Evolutionary conservation across 2,329 filamentous ascomycete species (phyloP), one percentile per base, ranked within the genome.

Genomic region (Fusarium siculi): DNA sequence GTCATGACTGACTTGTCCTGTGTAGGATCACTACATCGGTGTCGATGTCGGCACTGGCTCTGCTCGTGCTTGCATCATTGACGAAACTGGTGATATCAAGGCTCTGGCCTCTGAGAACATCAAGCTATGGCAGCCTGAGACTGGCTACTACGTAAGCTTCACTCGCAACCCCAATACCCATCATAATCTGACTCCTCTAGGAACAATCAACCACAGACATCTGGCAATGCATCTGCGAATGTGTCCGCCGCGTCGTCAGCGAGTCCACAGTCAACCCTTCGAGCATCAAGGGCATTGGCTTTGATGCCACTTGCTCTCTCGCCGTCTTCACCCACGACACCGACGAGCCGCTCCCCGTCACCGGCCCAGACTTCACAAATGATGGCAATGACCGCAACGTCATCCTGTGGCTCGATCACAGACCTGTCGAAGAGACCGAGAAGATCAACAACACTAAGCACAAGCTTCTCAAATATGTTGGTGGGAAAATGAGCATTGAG

Each of bases 171-270:
- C 23, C 23, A 16, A 15, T 12, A 6, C 7, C 9, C 28, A 8
- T 15, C 44, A 23, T 32, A 3, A 30, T 52, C 68, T 80, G 16
- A 76, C 54, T 30, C 32, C 9, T 44, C 23, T 66, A 86, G 95
- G 96, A 99, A 86, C 96, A 99, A 96, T 98, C 96, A 21, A 98
- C 96, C 0, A 93, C 91, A 56, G 94, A 99, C 82, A 99, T 99
- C 79, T 99, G 96, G 96, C 89, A 91, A 73, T 96, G 94, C 83
- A 97, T 99, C 81, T 97, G 95, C 85, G 88, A 90, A 68, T 96
- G 94, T 46, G 94, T 98, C 42, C 92, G 95, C 78, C 89, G 91
- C 58, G 94, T 95, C 49, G 89, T 98, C 78, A 89, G 88, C 79
- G 92, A 97, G 81, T 93, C 96, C 75, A 92, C 91, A 76, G 91